Conservation (phyloP, 2,329 filamentous ascomycete genomes). For the Cladosporium oxysporum region DNA sequence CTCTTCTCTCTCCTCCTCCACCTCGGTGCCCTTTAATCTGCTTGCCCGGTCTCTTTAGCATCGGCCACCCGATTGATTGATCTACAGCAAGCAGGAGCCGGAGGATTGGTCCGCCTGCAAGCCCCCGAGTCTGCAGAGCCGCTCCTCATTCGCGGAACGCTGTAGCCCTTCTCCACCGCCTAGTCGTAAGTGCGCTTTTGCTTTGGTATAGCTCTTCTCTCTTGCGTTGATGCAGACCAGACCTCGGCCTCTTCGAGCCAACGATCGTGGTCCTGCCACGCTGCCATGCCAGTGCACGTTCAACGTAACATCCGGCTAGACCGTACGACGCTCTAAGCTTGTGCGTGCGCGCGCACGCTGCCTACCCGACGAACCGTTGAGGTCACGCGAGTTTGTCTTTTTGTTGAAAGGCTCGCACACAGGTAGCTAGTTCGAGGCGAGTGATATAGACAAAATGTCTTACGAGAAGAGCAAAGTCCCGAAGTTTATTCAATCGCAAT, state of each 20-base stretch:
- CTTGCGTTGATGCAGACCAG: not conserved
- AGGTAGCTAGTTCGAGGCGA: not conserved
- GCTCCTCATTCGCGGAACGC: conserved; percentile 13
- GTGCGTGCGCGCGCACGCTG: not conserved
- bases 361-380: not conserved
- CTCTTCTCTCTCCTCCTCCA: conserved; percentile 11
- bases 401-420: not conserved
- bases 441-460: not conserved
- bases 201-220: not conserved
- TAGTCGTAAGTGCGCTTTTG: not conserved
- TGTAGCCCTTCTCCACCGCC: not conserved
- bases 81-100: conserved; percentile 14
- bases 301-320: conserved; percentile 9
- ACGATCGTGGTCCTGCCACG: not conserved
- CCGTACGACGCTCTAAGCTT: conserved; percentile 8
- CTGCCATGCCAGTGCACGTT: conserved; percentile 12
- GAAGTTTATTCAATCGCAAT: conserved; percentile 16
- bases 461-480: conserved; percentile 6
- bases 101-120: conserved; percentile 7
- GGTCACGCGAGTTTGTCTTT: conserved; percentile 9
- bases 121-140: conserved; percentile 12
- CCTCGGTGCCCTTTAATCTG: conserved; percentile 11
- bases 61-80: conserved; percentile 14
- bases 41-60: not conserved
- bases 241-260: conserved; percentile 8